Conservation (phyloP, 1,284 basidiomycete species). For the Pholiota adiposa region DNA sequence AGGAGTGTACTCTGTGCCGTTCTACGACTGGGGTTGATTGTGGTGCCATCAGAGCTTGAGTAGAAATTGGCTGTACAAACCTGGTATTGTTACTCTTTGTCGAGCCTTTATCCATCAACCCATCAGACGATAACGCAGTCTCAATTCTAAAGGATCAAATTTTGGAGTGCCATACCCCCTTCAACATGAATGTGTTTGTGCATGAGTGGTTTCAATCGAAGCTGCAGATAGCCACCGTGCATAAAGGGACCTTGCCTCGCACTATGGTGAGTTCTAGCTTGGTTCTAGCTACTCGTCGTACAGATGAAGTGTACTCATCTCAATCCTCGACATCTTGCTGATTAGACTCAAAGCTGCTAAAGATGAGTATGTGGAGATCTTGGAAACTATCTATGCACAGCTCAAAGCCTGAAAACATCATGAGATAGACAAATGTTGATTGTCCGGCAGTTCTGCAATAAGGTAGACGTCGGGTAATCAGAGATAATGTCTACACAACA, state of each 20-base stretch:
- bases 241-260: slow-evolving; percentile 7
- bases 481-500: too few species aligned
- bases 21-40: neutral
- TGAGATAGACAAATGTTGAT: neutral
- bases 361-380: slow-evolving; percentile 4
- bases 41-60: neutral
- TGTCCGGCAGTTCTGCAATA: neutral
- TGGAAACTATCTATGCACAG: slow-evolving; percentile 1
- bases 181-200: slow-evolving; percentile 3
- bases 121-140: neutral
- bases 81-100: slow-evolving; percentile 13
- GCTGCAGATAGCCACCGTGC: slow-evolving; percentile 8
- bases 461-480: neutral
- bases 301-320: neutral
- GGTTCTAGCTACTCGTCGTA: neutral
- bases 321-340: neutral
- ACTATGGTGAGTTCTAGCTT: slow-evolving; percentile 16
- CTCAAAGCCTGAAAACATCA: slow-evolving; percentile 3
- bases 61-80: neutral
- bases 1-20: neutral
- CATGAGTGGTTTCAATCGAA: slow-evolving; percentile 12
- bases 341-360: slow-evolving; percentile 8
- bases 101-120: slow-evolving; percentile 3
- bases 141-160: slow-evolving; percentile 6
- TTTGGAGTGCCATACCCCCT: neutral